Evolutionary conservation across 2,329 filamentous ascomycete genomes (phyloP), one percentile per base, ranked within the genome.

Genomic region (Fusarium setosum): DNA sequence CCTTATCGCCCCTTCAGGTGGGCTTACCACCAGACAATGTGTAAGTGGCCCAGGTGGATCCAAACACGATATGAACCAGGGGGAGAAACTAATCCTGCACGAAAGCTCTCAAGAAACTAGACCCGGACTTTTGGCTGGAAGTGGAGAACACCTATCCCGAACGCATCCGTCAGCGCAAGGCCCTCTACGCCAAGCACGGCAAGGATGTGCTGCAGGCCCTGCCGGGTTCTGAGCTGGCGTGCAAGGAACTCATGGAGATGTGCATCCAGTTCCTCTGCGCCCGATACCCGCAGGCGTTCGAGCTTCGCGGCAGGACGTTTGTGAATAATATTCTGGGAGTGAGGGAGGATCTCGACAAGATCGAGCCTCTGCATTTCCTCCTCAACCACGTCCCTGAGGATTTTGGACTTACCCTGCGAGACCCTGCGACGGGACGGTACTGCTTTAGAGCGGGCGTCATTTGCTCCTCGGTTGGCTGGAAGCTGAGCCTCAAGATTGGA

Each of bases 1-100:
- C 93, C 93, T 0, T 96, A 94, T 74, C 84, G 93, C 37, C 93
- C 93, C 0, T 91, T 96, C 40, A 79, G 93, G 70, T 96, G 93
- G 93, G 81, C 84, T 0, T 97, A 96, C 73, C 92, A 96, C 73
- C 93, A 97, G 74, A 96, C 93, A 0, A 96, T 97, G 93, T 92
- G 92, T 95, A 85, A 49, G 71, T 62, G 6, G 4, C 8, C n/a
- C n/a, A n/a, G 18, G 13, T 17, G 17, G 2, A 15, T 3, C 15
- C 7, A 29, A n/a, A 12, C 26, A 29, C 10, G 29, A 1, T 3
- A 15, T 20, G 2, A 6, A 2, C 10, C 4, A 2, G 26, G 2
- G 4, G 29, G 3, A 1, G 20, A 11, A 2, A 70, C 90, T 83
- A 42, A 34, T 15, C 5, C 3, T 1, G 0, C 3, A 4, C 1